Evolutionary conservation across 305 asterid species (phyloP).

Genomic region (Solanum hybrid): DNA sequence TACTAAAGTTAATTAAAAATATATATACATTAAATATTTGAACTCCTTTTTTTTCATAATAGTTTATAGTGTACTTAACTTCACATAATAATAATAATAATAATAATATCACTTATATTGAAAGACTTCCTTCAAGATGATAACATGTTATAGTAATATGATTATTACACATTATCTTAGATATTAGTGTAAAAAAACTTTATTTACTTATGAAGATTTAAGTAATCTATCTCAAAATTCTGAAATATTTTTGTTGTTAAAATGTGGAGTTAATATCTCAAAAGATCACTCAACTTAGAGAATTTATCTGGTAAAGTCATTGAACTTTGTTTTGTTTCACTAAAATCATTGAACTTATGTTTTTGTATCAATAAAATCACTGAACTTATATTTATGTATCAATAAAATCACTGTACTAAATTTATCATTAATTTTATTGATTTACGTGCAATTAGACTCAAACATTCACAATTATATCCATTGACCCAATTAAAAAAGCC

Average conservation of each 20-base stretch:
- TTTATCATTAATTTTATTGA: too few species aligned
- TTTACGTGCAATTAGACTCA: too few species aligned
- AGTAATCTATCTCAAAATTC: not conserved
- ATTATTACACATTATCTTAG: not conserved
- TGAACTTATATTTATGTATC: too few species aligned
- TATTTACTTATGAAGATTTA: not conserved
- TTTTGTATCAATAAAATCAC: too few species aligned
- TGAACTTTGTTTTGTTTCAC: too few species aligned
- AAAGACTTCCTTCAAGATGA: not conserved
- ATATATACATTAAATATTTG: not conserved
- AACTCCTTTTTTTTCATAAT: not conserved
- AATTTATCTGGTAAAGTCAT: too few species aligned
- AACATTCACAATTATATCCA: too few species aligned
- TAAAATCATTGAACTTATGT: too few species aligned
- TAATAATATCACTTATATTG: not conserved
- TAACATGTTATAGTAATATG: not conserved
- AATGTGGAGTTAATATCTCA: too few species aligned
- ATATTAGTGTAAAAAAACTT: not conserved
- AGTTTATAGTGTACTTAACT: not conserved
- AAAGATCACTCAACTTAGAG: too few species aligned
- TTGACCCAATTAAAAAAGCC: too few species aligned
- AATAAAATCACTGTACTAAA: too few species aligned
- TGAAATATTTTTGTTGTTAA: not conserved
- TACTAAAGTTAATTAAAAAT: not conserved
- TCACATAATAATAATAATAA: not conserved